Conservation (phyloP, 2,329 filamentous ascomycete species). For the Cercospora berteroae region DNA sequence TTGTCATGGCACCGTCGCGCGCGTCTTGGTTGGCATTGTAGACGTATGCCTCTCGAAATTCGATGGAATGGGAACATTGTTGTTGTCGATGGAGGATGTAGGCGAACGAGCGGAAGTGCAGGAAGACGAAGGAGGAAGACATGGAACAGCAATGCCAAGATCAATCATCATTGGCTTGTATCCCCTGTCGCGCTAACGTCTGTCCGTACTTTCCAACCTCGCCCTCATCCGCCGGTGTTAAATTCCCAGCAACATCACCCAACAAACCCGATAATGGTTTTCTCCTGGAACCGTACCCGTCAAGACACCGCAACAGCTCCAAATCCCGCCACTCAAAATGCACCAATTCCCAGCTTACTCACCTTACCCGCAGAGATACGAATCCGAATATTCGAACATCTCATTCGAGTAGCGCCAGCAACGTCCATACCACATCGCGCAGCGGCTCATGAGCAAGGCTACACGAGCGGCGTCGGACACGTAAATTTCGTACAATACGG, state of each 20-base stretch:
- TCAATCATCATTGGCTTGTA: background rate
- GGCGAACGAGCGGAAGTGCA: background rate
- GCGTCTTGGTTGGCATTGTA: background rate
- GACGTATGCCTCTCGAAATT: no score
- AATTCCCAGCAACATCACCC: background rate
- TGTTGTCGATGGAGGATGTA: background rate
- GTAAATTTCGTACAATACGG: constrained; percentile 6
- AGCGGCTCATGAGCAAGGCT: constrained; percentile 10
- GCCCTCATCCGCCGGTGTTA: background rate
- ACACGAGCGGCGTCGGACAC: constrained; percentile 9
- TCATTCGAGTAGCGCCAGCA: constrained; percentile 1
- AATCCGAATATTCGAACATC: constrained; percentile 9
- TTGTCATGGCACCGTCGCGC: background rate
- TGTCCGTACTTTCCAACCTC: background rate
- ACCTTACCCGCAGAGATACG: constrained; percentile 12
- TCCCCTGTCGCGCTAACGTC: background rate
- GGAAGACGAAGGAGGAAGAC: background rate
- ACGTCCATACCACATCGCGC: constrained; percentile 1
- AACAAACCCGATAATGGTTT: background rate
- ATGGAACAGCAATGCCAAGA: background rate
- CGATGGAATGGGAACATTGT: background rate
- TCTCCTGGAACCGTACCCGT: background rate
- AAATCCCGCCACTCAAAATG: background rate
- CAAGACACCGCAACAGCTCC: background rate
- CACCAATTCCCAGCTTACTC: background rate